Base-by-base conservation (phyloP, 768 basidiomycete species). In the Phlegmacium glaucopus region DNA sequence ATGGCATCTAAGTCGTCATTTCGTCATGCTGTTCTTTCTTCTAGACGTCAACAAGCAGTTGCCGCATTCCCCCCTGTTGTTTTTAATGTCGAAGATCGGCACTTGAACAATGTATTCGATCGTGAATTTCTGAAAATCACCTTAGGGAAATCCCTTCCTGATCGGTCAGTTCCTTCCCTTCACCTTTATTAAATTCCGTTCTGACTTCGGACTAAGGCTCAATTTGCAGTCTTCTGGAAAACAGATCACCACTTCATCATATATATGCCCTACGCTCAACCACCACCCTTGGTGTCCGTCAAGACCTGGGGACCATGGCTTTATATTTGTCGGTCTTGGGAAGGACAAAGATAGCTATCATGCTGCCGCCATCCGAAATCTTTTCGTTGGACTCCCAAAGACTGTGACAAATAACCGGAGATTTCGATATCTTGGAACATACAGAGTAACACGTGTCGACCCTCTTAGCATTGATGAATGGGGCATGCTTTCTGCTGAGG, bases 271-370 rank as follows among this genome's bases (percentile, higher is more conserved):
- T 3, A 72, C 77, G 27, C 58, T 76, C 13, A 70, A 74, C 40
- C 72, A 74, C 41, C 80, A 80, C 47, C 75, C 76, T 9, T 82
- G 79, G 80, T 75, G 74, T 38, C 79, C 79, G 3, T 58, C 63
- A 5, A 56, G 45, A 1, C 75, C 77, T 9, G 79, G 78, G 8
- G 58, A 72, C 44, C 75, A 79, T 48, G 79, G 78, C 1, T 82
- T 71, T 53, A 75, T 82, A 62, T 79, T 80, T 39, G 76, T 80
- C 22, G 79, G 77, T 13, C 65, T 79, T 43, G 74, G 73, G 8
- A 68, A 61, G 35, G 78, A 80, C 35, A 62, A 65, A 36, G 61
- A 70, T 34, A 67, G 68, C 6, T 79, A 79, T 53, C 49, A 54
- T 32, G 50, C 61, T 34, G 64, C 72, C 11, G 71, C 75, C 28